Evolutionary conservation across 2,329 filamentous ascomycete species (phyloP).

Genomic region (Alternaria gansuensis): DNA sequence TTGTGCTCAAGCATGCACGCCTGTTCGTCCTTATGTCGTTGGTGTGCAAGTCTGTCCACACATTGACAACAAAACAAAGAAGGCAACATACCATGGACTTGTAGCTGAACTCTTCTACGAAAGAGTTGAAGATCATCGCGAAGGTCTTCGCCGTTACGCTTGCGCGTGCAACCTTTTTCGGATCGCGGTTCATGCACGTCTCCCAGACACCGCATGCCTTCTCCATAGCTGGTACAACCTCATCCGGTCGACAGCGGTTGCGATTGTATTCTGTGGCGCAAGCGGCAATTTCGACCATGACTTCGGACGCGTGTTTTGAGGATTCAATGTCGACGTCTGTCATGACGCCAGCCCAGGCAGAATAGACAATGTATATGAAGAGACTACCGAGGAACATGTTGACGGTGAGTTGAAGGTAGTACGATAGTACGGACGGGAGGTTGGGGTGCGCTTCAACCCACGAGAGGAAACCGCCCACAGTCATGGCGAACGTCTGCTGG

Average conservation of each 20-base stretch:
- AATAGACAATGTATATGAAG: slow-evolving; percentile 72
- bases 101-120: slow-evolving; percentile 87
- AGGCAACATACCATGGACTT: slow-evolving; percentile 71
- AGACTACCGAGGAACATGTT: slow-evolving; percentile 69
- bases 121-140: slow-evolving; percentile 91
- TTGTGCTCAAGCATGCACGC: background rate
- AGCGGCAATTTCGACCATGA: slow-evolving; percentile 75
- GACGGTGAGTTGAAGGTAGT: slow-evolving; percentile 71
- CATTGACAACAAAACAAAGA: slow-evolving; percentile 10
- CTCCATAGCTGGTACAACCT: slow-evolving; percentile 76
- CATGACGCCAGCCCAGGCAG: slow-evolving; percentile 73
- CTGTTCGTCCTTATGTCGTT: background rate
- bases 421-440: slow-evolving; percentile 71
- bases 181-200: slow-evolving; percentile 85
- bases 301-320: slow-evolving; percentile 71
- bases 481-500: slow-evolving; percentile 36
- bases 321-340: slow-evolving; percentile 78
- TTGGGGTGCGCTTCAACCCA: slow-evolving; percentile 72
- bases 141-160: slow-evolving; percentile 86
- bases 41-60: background rate
- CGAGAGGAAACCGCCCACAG: slow-evolving; percentile 63
- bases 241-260: slow-evolving; percentile 76
- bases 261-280: slow-evolving; percentile 77
- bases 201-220: slow-evolving; percentile 81
- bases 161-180: slow-evolving; percentile 77